These are phyloP conservation scores for Fusarium albosuccineum DNA, from an alignment of 2,329 filamentous ascomycete species.

Conservation along the genomic window DNA sequence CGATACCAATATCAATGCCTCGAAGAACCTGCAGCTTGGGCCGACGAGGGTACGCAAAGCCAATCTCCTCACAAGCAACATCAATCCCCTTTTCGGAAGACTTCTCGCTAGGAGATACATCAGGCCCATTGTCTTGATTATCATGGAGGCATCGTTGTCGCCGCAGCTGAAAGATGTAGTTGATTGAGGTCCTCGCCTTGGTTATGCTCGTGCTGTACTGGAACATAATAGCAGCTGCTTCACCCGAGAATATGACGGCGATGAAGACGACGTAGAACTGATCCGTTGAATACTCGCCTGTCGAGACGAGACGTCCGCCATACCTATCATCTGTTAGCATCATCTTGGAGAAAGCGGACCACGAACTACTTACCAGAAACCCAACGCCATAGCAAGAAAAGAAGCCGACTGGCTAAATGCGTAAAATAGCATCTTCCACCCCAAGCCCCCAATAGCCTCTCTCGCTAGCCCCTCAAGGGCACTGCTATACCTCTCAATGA, in stretches of 20 bases:
- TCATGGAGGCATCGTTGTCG: slow-evolving; percentile 49
- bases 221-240: slow-evolving; percentile 58
- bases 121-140: slow-evolving; percentile 40
- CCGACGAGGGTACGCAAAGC: slow-evolving; percentile 68
- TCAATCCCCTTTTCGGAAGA: slow-evolving; percentile 46
- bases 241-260: slow-evolving; percentile 61
- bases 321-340: slow-evolving; percentile 46
- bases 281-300: slow-evolving; percentile 60
- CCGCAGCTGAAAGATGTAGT: slow-evolving; percentile 62
- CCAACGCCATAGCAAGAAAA: slow-evolving; percentile 54
- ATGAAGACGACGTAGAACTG: slow-evolving; percentile 67
- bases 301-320: slow-evolving; percentile 55
- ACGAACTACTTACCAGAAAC: slow-evolving; percentile 51
- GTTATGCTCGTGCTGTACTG: slow-evolving; percentile 65
- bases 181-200: slow-evolving; percentile 61
- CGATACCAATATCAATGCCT: slow-evolving; percentile 56
- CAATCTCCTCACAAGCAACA: slow-evolving; percentile 64
- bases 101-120: slow-evolving; percentile 4
- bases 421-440: slow-evolving; percentile 58
- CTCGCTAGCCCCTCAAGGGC: slow-evolving; percentile 50
- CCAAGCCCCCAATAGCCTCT: slow-evolving; percentile 48
- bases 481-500: slow-evolving; percentile 54
- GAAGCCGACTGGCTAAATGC: slow-evolving; percentile 57
- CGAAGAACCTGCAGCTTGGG: slow-evolving; percentile 53
- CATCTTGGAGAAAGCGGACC: not conserved